Base-by-base conservation (phyloP, 2,329 filamentous ascomycete species). In the Exophiala mesophila region DNA sequence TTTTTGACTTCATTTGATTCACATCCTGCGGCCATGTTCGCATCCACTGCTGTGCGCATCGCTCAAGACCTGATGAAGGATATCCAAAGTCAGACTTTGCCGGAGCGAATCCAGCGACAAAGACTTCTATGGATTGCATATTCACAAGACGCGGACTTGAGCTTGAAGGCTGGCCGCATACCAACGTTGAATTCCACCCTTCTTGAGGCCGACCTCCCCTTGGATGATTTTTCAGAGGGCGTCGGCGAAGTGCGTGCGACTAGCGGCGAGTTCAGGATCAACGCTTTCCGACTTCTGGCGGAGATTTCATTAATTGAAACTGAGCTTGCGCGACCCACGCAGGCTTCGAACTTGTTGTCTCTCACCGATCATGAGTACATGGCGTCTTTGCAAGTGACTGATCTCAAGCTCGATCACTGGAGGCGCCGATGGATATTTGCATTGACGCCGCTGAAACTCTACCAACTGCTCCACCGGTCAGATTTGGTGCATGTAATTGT, bases 1-100 rank as follows among this genome's bases (percentile, higher is more conserved):
- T 76, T 97, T 64, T 87, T 96, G 61, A 92, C 92, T 49, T 97
- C 92, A 0, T 89, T 92, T 0, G 97, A 97, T 56, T 90, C 90
- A 0, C 89, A 97, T 56, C 90, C 90, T 2, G 85, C 87, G 2
- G 95, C 92, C 60, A 82, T 94, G 55, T 75, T 97, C 37, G 82
- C 97, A 18, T 85, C 90, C 5, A 85, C 88, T 10, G 90, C 92
- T 3, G 88, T 97, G 50, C 77, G 90, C 34, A 72, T 95, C 13
- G 83, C 90, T 2, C 47, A 49, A 28, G 43, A 49, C 23, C 39
- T 49, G 13, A 42, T 28, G 12, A 34, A 43, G 26, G 42, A 49
- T 18, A 42, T 46, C 10, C 89, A 96, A 61, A 94, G 83, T 58
- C 95, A 97, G 56, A 95, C 94, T 56, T 82, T 85, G 1, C 83